phyloP scores from a whole-genome alignment of 257 asterid genomes.

The Gynochthodes officinalis region DNA sequence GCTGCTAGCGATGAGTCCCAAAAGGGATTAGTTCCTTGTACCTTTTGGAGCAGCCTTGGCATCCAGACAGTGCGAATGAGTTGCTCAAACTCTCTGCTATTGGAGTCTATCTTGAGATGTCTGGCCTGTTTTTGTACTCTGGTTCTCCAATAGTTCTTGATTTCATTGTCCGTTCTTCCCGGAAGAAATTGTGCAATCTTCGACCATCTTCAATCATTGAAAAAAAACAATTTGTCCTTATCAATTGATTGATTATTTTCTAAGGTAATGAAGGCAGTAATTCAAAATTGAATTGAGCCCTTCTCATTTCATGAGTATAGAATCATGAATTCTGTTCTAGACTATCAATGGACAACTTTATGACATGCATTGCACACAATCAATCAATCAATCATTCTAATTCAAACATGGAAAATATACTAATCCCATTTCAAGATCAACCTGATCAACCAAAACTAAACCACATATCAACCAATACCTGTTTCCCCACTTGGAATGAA shows the following conservation, averaged over 20 bases:
- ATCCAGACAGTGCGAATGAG: constrained; percentile 32
- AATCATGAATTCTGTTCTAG: no score
- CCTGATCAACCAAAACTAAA: no score
- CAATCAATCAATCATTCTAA: no score
- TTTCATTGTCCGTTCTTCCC: constrained; percentile 41
- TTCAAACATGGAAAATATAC: no score
- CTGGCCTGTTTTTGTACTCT: constrained; percentile 39
- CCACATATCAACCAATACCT: constrained; percentile 15
- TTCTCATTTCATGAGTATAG: background rate
- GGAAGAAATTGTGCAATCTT: constrained; percentile 38
- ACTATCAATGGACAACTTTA: no score
- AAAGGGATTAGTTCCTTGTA: constrained; percentile 8
- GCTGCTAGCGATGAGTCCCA: background rate
- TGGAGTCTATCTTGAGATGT: constrained; percentile 33
- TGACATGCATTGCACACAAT: no score
- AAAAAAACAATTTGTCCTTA: background rate
- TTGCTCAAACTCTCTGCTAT: constrained; percentile 30
- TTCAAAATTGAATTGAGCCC: background rate
- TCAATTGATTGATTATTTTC: no score
- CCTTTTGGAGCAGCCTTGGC: constrained; percentile 34
- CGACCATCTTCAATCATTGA: constrained; percentile 32
- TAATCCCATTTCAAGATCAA: no score
- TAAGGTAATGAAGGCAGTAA: background rate
- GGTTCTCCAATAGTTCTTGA: constrained; percentile 42
- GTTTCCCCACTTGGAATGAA: constrained; percentile 40